Evolutionary conservation across 2,329 filamentous ascomycete genomes (phyloP).

Genomic region (Curvularia sp.): DNA sequence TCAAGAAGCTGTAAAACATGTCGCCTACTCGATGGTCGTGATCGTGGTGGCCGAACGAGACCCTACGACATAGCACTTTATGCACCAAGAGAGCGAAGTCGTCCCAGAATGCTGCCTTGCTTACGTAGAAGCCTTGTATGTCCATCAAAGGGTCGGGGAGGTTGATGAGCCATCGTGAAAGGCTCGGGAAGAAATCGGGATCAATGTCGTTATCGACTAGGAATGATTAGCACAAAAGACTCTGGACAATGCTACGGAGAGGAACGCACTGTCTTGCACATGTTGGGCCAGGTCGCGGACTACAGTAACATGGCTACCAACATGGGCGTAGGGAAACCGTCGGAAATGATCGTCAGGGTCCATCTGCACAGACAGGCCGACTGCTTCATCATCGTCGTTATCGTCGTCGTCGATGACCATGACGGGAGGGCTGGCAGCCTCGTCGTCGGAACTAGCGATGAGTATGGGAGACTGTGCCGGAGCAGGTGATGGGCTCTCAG

Average conservation of each 20-base stretch:
- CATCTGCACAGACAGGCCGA: constrained; percentile 27
- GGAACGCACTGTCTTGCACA: constrained; percentile 36
- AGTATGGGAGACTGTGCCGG: constrained; percentile 23
- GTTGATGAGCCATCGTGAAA: constrained; percentile 40
- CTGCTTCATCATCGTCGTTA: constrained; percentile 30
- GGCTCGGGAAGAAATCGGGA: constrained; percentile 31
- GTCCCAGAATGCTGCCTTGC: constrained; percentile 46
- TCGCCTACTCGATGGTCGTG: constrained; percentile 35
- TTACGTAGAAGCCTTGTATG: constrained; percentile 35
- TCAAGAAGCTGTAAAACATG: constrained; percentile 38
- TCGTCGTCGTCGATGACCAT: constrained; percentile 51
- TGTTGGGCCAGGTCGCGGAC: constrained; percentile 36
- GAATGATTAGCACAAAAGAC: constrained; percentile 23
- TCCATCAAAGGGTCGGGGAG: constrained; percentile 35
- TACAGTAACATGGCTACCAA: constrained; percentile 28
- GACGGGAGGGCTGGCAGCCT: constrained; percentile 43
- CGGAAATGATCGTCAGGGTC: constrained; percentile 42
- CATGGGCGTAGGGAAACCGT: constrained; percentile 41
- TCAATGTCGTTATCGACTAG: constrained; percentile 30
- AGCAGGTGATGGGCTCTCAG: constrained; percentile 16
- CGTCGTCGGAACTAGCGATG: constrained; percentile 27
- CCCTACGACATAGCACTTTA: constrained; percentile 39
- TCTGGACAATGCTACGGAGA: background rate
- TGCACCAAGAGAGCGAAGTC: constrained; percentile 40
- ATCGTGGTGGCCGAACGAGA: constrained; percentile 40